Evolutionary conservation across 2,329 filamentous ascomycete genomes (phyloP).

Genomic region (Albifimbria verrucaria): DNA sequence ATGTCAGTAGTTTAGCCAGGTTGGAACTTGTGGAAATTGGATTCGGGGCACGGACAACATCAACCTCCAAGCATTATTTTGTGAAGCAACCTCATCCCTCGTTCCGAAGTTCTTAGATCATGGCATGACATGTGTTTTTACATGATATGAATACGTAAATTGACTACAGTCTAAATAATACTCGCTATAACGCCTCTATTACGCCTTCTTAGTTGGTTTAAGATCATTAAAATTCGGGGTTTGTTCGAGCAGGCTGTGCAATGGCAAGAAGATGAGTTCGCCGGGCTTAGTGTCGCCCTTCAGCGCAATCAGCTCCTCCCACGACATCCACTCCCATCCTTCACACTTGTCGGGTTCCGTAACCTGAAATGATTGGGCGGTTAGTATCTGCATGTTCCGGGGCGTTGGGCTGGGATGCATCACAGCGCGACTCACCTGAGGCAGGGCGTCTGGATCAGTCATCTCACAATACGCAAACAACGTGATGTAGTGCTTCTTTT

Average conservation of each 20-base stretch:
- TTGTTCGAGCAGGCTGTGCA: conserved; percentile 25
- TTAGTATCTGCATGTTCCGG: not conserved
- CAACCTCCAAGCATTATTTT: too few species aligned
- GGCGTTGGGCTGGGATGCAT: not conserved
- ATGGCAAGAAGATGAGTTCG: conserved; percentile 27
- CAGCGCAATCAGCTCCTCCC: conserved; percentile 34
- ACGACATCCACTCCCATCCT: conserved; percentile 46
- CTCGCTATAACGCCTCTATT: too few species aligned
- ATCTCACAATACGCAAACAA: conserved; percentile 60
- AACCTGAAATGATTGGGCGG: conserved; percentile 17
- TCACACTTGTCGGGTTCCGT: conserved; percentile 50
- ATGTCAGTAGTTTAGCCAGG: too few species aligned
- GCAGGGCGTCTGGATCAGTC: conserved; percentile 42
- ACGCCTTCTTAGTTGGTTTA: not conserved
- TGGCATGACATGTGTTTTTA: too few species aligned
- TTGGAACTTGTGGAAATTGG: too few species aligned
- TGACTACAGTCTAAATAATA: too few species aligned
- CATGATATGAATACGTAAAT: too few species aligned
- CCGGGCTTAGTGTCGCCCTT: conserved; percentile 11
- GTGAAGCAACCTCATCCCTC: too few species aligned
- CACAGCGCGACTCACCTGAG: conserved; percentile 43
- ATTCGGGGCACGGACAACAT: too few species aligned
- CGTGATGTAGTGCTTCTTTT: conserved; percentile 72
- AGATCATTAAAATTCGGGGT: not conserved
- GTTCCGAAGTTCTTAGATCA: too few species aligned